These are phyloP conservation scores for Shiraia sp. DNA, from an alignment of 2,329 filamentous ascomycete genomes.

Conservation along the genomic window DNA sequence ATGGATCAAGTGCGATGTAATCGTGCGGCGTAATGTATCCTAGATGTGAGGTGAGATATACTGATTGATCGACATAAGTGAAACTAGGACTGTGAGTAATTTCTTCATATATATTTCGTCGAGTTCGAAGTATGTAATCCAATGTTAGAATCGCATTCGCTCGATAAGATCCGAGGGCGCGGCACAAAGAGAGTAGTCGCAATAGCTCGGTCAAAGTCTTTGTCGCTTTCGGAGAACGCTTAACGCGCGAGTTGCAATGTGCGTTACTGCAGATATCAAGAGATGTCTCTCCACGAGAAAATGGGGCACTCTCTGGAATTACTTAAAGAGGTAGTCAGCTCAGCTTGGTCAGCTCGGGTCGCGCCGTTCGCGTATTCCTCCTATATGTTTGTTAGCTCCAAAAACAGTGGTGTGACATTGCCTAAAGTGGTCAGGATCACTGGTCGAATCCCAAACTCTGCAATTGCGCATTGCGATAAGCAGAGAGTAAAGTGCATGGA, in stretches of 20 bases:
- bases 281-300: too few relatives aligned
- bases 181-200: too few relatives aligned
- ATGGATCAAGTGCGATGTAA: too few relatives aligned
- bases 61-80: too few relatives aligned
- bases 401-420: slow-evolving; percentile 6
- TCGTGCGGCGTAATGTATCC: too few relatives aligned
- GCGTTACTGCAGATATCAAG: not conserved
- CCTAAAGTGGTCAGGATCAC: not conserved
- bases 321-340: not conserved
- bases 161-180: too few relatives aligned
- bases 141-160: too few relatives aligned
- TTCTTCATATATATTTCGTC: too few relatives aligned
- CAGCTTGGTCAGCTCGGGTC: not conserved
- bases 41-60: too few relatives aligned
- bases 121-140: too few relatives aligned
- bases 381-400: slow-evolving; percentile 2
- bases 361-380: slow-evolving; percentile 1
- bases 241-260: not conserved
- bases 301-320: not conserved
- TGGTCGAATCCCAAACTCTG: not conserved
- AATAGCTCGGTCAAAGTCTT: not conserved
- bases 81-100: too few relatives aligned
- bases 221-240: too few relatives aligned
- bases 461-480: not conserved
- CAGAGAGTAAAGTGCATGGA: slow-evolving; percentile 17